Base-by-base conservation (phyloP, 352 stramenopile species). In the Phytophthora gonapodyides region DNA sequence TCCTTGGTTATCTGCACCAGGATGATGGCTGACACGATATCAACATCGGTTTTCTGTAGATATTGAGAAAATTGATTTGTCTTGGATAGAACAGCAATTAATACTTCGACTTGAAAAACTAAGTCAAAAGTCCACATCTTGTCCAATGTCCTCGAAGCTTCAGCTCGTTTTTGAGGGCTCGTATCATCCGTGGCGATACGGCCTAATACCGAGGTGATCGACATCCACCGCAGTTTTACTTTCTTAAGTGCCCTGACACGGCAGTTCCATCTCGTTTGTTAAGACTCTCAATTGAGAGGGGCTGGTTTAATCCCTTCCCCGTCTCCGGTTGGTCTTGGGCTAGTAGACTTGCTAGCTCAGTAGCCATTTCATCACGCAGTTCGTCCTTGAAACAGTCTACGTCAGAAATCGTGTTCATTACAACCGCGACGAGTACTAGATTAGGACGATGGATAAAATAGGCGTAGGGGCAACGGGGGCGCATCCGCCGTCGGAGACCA, bases 81-180 rank as follows among this genome's bases (percentile, higher is more conserved):
- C 30, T 53, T 53, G 10, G 3, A 1, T n/a, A 48, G 34, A 10
- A 57, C 36, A 15, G 21, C 30, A 13, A 37, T 46, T 9, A 40
- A 33, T 30, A 37, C 34, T 19, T 57, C 37, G 15, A 37, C 33
- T 19, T 48, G 49, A 40, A 57, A 57, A 9, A 57, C 37, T 8
- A 41, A 47, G 3, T 47, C 35, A 9, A 57, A 57, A 24, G 36
- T 40, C 24, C 36, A 48, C 49, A 57, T 57, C 12, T 7, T 36
- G 4, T 57, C 40, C 15, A 57, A 27, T 31, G 47, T 43, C 21
- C 37, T 37, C 15, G 30, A 16, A 7, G 21, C 37, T 11, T 43
- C 24, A 24, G 24, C 37, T n/a, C 38, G 2, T 41, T 57, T 44
- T 24, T 38, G 13, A 27, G 46, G 2, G 38, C 31, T 47, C 2